These are phyloP conservation scores for Aegilops bicornis DNA, from an alignment of 176 grass and related monocot genomes.

Conservation along the genomic window DNA sequence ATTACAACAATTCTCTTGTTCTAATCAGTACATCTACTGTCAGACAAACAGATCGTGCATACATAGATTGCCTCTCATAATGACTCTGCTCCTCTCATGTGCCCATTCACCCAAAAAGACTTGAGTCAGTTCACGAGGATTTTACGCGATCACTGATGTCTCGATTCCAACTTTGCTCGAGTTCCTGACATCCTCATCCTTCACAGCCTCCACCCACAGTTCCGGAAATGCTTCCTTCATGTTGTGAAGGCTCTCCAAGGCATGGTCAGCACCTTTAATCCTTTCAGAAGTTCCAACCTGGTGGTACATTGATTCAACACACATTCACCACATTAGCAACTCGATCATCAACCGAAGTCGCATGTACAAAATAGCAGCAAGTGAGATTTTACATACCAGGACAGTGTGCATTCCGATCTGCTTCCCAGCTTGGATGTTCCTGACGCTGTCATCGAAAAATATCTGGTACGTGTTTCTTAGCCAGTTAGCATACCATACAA, in stretches of 20 bases:
- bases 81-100: not conserved
- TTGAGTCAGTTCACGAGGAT: not conserved
- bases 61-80: not conserved
- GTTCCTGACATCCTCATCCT: conserved; percentile 62
- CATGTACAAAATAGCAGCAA: not conserved
- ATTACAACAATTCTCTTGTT: not conserved
- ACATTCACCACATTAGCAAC: not conserved
- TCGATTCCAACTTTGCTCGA: conserved; percentile 64
- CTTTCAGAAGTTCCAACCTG: conserved; percentile 75
- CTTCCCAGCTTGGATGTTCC: conserved; percentile 83
- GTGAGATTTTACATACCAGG: conserved; percentile 39
- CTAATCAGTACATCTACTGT: conserved; percentile 19
- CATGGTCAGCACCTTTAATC: conserved; percentile 79
- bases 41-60: not conserved
- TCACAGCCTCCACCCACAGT: conserved; percentile 76
- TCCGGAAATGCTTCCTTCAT: conserved; percentile 82
- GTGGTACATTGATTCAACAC: conserved; percentile 44
- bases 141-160: conserved; percentile 67
- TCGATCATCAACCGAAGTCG: not conserved
- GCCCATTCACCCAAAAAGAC: not conserved
- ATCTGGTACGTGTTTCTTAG: conserved; percentile 45
- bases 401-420: conserved; percentile 64
- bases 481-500: not conserved
- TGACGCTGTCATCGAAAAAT: conserved; percentile 79
- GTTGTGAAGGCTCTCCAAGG: conserved; percentile 84